Percentiles rank a stretch among this genome's conserved stretches.
phyloP scores from a whole-genome alignment of 441 rosid genomes.

The Sinapis alba region DNA sequence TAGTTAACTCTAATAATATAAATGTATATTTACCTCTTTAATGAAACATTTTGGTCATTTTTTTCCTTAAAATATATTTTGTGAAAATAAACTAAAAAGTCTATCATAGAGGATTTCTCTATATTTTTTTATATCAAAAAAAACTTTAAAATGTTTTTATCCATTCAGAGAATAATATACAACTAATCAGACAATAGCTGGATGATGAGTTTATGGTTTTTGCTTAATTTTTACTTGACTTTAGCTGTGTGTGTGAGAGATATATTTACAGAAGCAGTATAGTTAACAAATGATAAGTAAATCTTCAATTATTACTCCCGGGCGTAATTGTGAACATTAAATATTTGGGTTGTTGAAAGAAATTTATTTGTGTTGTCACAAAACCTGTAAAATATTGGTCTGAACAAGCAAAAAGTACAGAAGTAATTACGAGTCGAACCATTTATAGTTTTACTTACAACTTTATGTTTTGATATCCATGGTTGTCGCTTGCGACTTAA shows the following conservation, averaged over 20 bases:
- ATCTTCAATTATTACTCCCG: neutral
- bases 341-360: neutral
- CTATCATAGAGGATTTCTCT: too few species aligned
- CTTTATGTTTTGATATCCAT: slow-evolving; percentile 15
- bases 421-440: slow-evolving; percentile 25
- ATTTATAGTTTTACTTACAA: slow-evolving; percentile 2
- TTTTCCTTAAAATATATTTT: too few species aligned
- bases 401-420: slow-evolving; percentile 27
- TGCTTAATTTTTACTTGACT: neutral
- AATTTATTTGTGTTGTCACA: slow-evolving; percentile 5
- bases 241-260: neutral
- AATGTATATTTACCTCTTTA: too few species aligned
- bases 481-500: slow-evolving; percentile 10
- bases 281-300: neutral
- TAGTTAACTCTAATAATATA: too few species aligned
- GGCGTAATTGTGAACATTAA: neutral
- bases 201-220: neutral
- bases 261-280: neutral
- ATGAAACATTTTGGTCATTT: too few species aligned
- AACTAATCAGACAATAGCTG: neutral
- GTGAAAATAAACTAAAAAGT: too few species aligned
- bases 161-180: neutral
- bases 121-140: too few species aligned
- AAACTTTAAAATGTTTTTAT: too few species aligned
- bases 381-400: slow-evolving; percentile 11